Conservation (phyloP, 345 rosid genomes). For the Jatropha curcas region DNA sequence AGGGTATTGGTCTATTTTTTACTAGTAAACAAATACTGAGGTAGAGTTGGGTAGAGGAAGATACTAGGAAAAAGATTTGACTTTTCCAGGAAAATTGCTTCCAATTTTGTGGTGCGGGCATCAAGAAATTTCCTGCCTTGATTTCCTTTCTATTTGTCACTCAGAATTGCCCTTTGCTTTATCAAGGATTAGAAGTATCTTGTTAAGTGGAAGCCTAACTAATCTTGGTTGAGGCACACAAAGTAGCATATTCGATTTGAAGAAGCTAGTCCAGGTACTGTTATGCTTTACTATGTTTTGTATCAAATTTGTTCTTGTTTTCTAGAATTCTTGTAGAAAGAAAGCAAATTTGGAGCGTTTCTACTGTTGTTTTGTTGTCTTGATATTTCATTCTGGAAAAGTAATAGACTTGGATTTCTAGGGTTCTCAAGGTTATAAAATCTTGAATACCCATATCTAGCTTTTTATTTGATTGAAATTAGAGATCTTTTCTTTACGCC, state of each 20-base stretch:
- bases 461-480: background rate
- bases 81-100: background rate
- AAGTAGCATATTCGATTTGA: background rate
- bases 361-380: background rate
- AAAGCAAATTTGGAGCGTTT: background rate
- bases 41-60: background rate
- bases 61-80: background rate
- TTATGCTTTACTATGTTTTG: background rate
- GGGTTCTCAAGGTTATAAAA: background rate
- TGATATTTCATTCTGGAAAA: background rate
- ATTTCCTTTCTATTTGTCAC: background rate
- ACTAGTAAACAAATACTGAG: background rate
- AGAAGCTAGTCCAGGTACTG: background rate
- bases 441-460: background rate
- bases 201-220: background rate
- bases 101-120: background rate
- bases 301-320: background rate
- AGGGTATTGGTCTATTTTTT: background rate
- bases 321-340: background rate
- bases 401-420: background rate
- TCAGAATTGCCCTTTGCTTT: background rate
- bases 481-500: background rate
- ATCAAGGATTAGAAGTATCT: background rate
- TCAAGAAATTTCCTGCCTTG: background rate
- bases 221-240: background rate